Evolutionary conservation across 352 stramenopile species (phyloP), one percentile per base, ranked within the genome.

Genomic region (Globisporangium yorkense): DNA sequence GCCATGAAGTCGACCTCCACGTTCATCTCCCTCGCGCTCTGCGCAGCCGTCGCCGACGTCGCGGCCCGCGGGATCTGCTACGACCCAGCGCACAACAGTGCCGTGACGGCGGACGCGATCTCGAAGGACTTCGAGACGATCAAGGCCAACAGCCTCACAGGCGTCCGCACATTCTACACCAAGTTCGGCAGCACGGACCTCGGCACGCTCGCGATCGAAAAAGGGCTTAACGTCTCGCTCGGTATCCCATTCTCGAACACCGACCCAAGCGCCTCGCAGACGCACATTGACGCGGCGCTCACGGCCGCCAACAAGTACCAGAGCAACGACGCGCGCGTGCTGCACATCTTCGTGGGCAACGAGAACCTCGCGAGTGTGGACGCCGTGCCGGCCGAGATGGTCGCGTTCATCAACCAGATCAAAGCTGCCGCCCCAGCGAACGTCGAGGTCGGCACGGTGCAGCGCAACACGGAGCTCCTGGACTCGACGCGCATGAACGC

Each of bases 331-430:
- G 62, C 60, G 27, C 73, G 59, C 35, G 67, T 86, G 55, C 49
- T 75, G 49, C 65, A 76, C 59, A 78, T 86, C 61, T 80, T 84
- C 45, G 75, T 86, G 31, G 75, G 75, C 63, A 86, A 86, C 54
- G 75, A 86, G 59, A 82, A 86, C 56, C 53, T 86, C 1, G 66
- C 68, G 29, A 70, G 45, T 39, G 63, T 68, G 33, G 45, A 71
- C 27, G 24, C 40, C 5, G 72, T 79, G 13, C 70, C 72, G 6
- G 55, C 60, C 29, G 65, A 72, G 35, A 79, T 79, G 72, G 52
- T 77, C 47, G 63, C 55, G 15, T 74, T 70, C 65, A 79, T 82
- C 61, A 49, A 47, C 57, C 55, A 72, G 50, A 67, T 82, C 62
- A 67, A 79, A 52, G 57, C 54, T 13, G 53, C 53, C 21, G 49